Conservation (phyloP, 306 rosid genomes). For the Urtica urens region DNA sequence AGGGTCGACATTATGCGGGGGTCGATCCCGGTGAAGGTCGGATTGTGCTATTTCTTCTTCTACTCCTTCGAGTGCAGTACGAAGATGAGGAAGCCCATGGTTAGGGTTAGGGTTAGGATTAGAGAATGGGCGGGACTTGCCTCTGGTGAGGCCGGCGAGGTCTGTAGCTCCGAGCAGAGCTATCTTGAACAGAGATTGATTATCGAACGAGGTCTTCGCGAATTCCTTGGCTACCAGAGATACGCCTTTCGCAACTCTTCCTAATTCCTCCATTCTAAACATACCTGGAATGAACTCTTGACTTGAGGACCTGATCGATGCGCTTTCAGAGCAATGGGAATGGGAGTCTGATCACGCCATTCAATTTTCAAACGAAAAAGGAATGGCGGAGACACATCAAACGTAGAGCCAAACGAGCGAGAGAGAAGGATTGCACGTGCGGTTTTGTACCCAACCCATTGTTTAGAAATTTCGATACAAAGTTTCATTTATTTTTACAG, state of each 20-base stretch:
- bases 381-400: neutral
- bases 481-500: too few relatives aligned
- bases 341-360: neutral
- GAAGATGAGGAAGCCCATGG: neutral
- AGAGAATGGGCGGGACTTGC: slow-evolving; percentile 36
- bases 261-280: slow-evolving; percentile 7
- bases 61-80: neutral
- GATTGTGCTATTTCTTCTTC: too few relatives aligned
- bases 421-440: neutral
- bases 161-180: slow-evolving; percentile 58
- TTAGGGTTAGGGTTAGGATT: slow-evolving; percentile 6
- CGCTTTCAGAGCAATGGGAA: neutral
- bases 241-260: slow-evolving; percentile 49
- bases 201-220: slow-evolving; percentile 26
- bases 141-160: slow-evolving; percentile 67
- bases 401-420: neutral
- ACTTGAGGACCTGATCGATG: neutral
- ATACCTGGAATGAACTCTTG: neutral
- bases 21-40: neutral
- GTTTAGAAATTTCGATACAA: too few relatives aligned
- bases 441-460: too few relatives aligned
- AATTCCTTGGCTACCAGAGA: slow-evolving; percentile 62
- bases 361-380: neutral
- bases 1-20: neutral
- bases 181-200: slow-evolving; percentile 35